phyloP scores from a whole-genome alignment of 768 basidiomycete species.

The Paxillus rubicundulus region DNA sequence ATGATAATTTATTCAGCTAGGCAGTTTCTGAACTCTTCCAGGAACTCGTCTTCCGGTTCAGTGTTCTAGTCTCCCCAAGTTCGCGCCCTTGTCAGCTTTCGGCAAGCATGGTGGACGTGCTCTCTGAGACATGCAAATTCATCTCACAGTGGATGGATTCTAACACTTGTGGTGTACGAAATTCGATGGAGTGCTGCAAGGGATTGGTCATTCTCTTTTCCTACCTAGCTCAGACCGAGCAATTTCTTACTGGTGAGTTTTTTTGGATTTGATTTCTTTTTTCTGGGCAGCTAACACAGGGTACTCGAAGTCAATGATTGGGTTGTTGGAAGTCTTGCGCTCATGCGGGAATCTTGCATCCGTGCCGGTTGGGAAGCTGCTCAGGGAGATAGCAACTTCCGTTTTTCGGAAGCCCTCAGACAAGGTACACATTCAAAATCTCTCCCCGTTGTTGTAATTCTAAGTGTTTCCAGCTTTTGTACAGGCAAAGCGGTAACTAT shows the following conservation, averaged over 20 bases:
- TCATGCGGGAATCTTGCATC: slow-evolving; percentile 8
- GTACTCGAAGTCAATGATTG: slow-evolving; percentile 16
- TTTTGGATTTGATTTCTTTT: background rate
- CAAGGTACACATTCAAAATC: slow-evolving; percentile 15
- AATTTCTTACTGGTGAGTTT: slow-evolving; percentile 17
- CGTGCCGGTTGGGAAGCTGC: slow-evolving; percentile 24
- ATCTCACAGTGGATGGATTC: slow-evolving; percentile 23
- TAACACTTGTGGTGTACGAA: slow-evolving; percentile 24
- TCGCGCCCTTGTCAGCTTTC: slow-evolving; percentile 15
- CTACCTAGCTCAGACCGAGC: slow-evolving; percentile 19
- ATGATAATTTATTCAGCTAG: background rate
- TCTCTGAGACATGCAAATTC: slow-evolving; percentile 17
- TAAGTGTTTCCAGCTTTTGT: slow-evolving; percentile 15
- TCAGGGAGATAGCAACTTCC: slow-evolving; percentile 6
- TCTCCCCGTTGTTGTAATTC: background rate
- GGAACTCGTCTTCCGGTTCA: slow-evolving; percentile 23
- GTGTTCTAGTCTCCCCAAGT: slow-evolving; percentile 15
- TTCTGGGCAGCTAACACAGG: background rate
- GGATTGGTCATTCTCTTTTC: slow-evolving; percentile 27
- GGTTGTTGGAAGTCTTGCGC: slow-evolving; percentile 19
- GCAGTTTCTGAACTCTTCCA: slow-evolving; percentile 9
- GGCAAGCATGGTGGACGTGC: slow-evolving; percentile 13
- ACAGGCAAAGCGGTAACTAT: slow-evolving; percentile 15
- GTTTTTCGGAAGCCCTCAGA: slow-evolving; percentile 13
- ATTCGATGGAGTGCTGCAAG: slow-evolving; percentile 30